Conservation (phyloP, 2,329 filamentous ascomycete species). For the Monosporascus sp. region DNA sequence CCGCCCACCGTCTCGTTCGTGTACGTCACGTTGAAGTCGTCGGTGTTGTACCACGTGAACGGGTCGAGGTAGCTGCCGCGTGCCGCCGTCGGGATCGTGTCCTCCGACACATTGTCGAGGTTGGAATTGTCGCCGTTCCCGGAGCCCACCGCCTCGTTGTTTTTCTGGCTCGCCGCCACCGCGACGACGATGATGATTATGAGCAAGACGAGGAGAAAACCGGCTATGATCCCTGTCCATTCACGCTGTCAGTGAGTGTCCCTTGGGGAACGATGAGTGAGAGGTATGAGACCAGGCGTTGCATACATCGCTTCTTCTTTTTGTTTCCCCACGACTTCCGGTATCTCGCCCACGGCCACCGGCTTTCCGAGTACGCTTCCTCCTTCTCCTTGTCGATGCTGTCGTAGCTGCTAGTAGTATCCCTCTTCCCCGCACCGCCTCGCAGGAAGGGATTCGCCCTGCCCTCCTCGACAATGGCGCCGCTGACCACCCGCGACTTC, state of each 20-base stretch:
- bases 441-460: conserved; percentile 34
- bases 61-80: conserved; percentile 79
- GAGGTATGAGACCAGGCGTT: conserved; percentile 8
- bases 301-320: conserved; percentile 58
- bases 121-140: conserved; percentile 34
- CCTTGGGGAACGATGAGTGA: background rate
- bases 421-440: conserved; percentile 32
- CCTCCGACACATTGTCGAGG: conserved; percentile 47
- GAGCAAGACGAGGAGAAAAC: conserved; percentile 47
- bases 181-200: conserved; percentile 64
- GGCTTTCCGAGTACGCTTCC: conserved; percentile 32
- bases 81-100: conserved; percentile 58
- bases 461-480: conserved; percentile 64
- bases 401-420: conserved; percentile 36
- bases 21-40: conserved; percentile 90
- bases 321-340: conserved; percentile 33
- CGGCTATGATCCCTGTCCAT: conserved; percentile 50
- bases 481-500: conserved; percentile 62
- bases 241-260: conserved; percentile 4
- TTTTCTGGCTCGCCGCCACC: conserved; percentile 61
- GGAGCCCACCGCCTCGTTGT: conserved; percentile 18
- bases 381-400: conserved; percentile 44
- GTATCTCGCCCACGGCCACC: background rate
- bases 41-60: conserved; percentile 85
- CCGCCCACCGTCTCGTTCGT: conserved; percentile 79